Evolutionary conservation across 768 basidiomycete species (phyloP).

Genomic region (Termitomyces sp.): DNA sequence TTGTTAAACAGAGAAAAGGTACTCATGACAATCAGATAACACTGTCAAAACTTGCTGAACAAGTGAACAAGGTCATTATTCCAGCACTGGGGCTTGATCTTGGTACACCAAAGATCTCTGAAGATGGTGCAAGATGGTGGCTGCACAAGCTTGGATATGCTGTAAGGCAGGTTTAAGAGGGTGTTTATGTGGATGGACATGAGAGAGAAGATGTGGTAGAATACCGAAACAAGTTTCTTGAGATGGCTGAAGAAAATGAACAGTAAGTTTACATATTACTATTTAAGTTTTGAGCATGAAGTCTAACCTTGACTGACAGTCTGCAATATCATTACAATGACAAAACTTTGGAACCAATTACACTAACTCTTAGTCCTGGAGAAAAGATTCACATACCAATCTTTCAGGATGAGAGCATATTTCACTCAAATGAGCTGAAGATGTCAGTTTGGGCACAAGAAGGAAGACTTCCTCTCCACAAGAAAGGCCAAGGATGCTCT

Average conservation of each 20-base stretch:
- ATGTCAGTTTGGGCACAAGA: neutral
- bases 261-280: neutral
- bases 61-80: neutral
- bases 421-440: neutral
- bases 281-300: neutral
- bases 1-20: neutral
- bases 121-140: neutral
- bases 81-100: neutral
- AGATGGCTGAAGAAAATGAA: neutral
- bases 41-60: neutral
- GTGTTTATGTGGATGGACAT: neutral
- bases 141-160: constrained; percentile 5
- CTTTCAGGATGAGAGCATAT: neutral
- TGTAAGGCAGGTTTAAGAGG: neutral
- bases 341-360: neutral
- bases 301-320: neutral
- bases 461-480: neutral
- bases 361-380: neutral
- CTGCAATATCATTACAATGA: neutral
- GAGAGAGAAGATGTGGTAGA: neutral
- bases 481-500: too few species aligned
- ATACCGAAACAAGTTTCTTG: neutral
- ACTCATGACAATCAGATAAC: neutral
- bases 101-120: neutral
- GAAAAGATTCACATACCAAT: constrained; percentile 1